phyloP scores from a whole-genome alignment of 345 rosid species.

The Luvunga scandens region DNA sequence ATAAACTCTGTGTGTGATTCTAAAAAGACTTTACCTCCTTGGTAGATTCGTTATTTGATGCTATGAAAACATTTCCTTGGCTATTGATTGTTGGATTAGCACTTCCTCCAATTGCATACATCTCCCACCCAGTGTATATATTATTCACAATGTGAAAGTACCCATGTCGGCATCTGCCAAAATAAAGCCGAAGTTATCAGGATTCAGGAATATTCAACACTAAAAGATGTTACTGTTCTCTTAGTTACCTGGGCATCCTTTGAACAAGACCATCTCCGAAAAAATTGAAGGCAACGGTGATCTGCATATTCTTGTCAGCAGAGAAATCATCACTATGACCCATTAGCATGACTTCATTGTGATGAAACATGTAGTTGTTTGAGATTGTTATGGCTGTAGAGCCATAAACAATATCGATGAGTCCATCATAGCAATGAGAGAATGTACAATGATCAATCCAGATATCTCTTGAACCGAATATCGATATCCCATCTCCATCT shows the following conservation, averaged over 20 bases:
- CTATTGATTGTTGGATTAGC: conserved; percentile 74
- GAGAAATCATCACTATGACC: conserved; percentile 63
- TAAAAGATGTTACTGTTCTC: neutral
- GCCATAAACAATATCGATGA: conserved; percentile 54
- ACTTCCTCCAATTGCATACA: conserved; percentile 74
- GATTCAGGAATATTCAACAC: neutral
- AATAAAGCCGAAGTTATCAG: neutral
- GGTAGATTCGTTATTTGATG: conserved; percentile 34
- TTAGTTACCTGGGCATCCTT: conserved; percentile 60
- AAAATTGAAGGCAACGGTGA: conserved; percentile 66
- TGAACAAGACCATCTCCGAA: conserved; percentile 70
- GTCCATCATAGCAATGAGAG: conserved; percentile 57
- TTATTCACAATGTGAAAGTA: conserved; percentile 70
- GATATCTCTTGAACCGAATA: conserved; percentile 43
- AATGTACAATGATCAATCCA: conserved; percentile 79
- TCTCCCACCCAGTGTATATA: conserved; percentile 55
- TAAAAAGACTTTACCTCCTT: conserved; percentile 49
- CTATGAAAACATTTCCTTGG: conserved; percentile 62
- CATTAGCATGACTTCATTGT: conserved; percentile 68
- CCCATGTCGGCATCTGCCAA: conserved; percentile 66
- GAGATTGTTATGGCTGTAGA: conserved; percentile 68
- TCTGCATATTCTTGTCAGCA: conserved; percentile 57
- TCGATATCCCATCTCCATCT: conserved; percentile 69
- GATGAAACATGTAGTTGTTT: conserved; percentile 61
- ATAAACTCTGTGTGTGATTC: neutral